A percentile compares a stretch with the other conserved stretches of the same genome.
Evolutionary conservation across 176 grass and related monocot species (phyloP).

Genomic region (Alopecurus myosuroides): DNA sequence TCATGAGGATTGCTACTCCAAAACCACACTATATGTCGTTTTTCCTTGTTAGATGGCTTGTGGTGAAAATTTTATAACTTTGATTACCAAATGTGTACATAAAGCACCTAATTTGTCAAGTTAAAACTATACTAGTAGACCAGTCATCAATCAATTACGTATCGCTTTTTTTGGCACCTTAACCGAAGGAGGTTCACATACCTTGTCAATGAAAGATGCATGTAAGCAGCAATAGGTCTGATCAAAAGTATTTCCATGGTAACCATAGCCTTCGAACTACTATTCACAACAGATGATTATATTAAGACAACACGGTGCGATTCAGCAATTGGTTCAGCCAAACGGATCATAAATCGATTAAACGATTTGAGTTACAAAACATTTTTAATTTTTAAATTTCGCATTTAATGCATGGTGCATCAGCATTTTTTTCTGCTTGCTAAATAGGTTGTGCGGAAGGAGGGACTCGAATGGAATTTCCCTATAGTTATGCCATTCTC

Average conservation of each 20-base stretch:
- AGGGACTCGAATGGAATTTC: too few species aligned
- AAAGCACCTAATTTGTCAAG: neutral
- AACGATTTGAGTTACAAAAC: too few species aligned
- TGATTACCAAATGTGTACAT: neutral
- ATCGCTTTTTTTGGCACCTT: neutral
- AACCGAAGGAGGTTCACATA: constrained; percentile 24
- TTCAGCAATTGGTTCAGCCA: constrained; percentile 8
- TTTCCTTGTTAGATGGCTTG: constrained; percentile 5
- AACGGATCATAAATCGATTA: too few species aligned
- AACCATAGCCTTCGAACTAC: constrained; percentile 87
- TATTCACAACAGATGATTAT: constrained; percentile 28
- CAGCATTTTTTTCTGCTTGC: too few species aligned
- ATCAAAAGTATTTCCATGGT: constrained; percentile 82
- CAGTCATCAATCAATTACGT: neutral
- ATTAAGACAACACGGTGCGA: neutral
- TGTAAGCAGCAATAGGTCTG: constrained; percentile 95
- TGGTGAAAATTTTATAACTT: neutral
- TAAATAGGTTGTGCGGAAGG: too few species aligned
- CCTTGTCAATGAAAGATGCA: constrained; percentile 98
- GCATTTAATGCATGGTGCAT: too few species aligned
- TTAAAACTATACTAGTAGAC: neutral
- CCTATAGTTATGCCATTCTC: too few species aligned
- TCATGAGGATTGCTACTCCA: neutral
- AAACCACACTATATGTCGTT: neutral
- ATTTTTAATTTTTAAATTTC: too few species aligned